Base-by-base conservation (phyloP, 164 flowering plant species). In the Nymphaea colorata region DNA sequence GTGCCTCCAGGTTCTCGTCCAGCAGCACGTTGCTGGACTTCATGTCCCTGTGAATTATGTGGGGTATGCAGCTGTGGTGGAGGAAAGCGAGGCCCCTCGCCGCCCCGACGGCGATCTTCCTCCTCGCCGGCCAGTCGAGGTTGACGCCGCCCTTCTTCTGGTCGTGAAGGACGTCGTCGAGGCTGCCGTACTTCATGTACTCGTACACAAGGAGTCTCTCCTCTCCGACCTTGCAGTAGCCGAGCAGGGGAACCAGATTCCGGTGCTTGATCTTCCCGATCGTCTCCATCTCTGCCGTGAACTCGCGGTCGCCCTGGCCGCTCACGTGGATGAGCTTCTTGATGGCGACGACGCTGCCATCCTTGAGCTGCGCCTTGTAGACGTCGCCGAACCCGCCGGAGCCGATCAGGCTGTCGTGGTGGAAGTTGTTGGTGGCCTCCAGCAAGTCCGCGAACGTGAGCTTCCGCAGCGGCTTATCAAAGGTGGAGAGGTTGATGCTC, bases 231-330 rank as follows among this genome's bases (percentile, higher is more conserved):
- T 86, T 92, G 80, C 99, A 95, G 74, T 90, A 95, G 16, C 99
- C 99, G 69, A 92, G 75, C 14, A 95, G 86, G 2, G 97, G 93
- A 2, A 95, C 98, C 17, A 95, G 91, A 77, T 95, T 95, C 53
- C 96, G 74, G 78, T 95, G 99, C 75, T 92, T 95, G 72, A 95
- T 85, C 70, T 87, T 92, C 42, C 99, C 98, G 42, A 92, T 95
- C 11, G 98, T 95, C 67, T 95, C 99, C 98, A 95, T 90, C 76
- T 95, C 99, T 4, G 98, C 97, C 2, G 90, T 92, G 91, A 95
- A 95, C 67, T 95, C 99, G 3, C 98, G 77, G 64, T 95, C 98
- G 0, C 99, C 99, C 68, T 92, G 98, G 3, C 98, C 97, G 43
- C 96, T 92, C 2, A 90, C 69, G 51, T 95, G 97, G 47, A 87